Evolutionary conservation across 2,329 filamentous ascomycete genomes (phyloP).

Genomic region (Ophiocordyceps camponoti-saundersi): DNA sequence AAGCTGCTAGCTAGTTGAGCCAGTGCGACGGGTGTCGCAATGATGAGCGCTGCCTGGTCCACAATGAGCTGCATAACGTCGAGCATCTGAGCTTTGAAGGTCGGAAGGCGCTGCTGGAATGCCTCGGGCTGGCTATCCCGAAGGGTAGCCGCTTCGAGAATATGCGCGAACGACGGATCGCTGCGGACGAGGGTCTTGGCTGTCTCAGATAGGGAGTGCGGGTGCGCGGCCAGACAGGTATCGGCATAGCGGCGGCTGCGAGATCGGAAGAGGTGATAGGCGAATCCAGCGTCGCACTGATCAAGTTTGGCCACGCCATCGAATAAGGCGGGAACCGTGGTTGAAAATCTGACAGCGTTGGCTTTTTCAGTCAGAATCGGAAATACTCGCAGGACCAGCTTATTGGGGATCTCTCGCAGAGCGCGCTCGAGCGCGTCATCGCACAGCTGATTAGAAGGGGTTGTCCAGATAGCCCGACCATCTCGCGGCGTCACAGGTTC

Average conservation of each 20-base stretch:
- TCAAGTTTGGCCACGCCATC: background rate
- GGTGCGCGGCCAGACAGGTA: background rate
- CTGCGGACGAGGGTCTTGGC: background rate
- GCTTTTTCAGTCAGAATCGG: background rate
- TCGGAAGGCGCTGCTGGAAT: background rate
- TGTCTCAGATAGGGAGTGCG: background rate
- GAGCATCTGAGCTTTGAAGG: background rate
- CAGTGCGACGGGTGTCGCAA: background rate
- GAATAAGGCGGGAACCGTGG: too few relatives aligned
- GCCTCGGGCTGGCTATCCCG: background rate
- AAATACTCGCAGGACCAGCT: background rate
- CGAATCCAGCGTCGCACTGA: background rate
- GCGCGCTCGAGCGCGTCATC: background rate
- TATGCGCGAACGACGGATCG: too few relatives aligned
- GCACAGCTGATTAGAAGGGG: background rate
- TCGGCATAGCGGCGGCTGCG: background rate
- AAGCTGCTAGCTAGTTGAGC: background rate
- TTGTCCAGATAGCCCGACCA: background rate
- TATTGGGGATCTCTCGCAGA: background rate
- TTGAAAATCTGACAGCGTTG: background rate
- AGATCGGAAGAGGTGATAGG: too few relatives aligned
- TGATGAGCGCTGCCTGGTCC: background rate
- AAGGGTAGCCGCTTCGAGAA: background rate
- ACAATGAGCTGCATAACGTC: background rate
- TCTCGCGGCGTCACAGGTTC: background rate